A percentile compares a stretch with the other conserved stretches of the same genome.
These are phyloP conservation scores for Kazachstania psychrophila DNA, from an alignment of 805 yeast genomes.

Conservation along the genomic window DNA sequence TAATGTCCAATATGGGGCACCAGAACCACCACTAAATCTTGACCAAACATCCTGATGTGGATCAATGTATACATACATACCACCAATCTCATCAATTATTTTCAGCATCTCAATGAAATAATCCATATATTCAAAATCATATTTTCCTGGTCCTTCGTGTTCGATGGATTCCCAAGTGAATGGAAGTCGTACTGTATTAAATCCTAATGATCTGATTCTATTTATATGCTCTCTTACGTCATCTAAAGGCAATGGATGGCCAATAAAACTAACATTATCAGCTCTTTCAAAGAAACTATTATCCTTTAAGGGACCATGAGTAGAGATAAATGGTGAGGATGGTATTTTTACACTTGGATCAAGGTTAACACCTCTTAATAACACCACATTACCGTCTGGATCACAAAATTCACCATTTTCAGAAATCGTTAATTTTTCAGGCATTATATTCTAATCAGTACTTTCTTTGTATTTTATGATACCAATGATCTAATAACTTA, in stretches of 20 bases:
- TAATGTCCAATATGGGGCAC: conserved; percentile 90
- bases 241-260: conserved; percentile 67
- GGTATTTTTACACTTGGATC: conserved; percentile 74
- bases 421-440: conserved; percentile 31
- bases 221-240: conserved; percentile 63
- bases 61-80: conserved; percentile 70
- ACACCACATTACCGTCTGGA: conserved; percentile 46
- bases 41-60: conserved; percentile 96
- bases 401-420: conserved; percentile 50
- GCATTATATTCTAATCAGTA: conserved; percentile 7
- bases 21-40: conserved; percentile 79
- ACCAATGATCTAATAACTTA: neutral
- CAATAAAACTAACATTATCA: conserved; percentile 70
- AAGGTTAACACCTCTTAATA: conserved; percentile 70
- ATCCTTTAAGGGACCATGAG: conserved; percentile 28
- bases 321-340: conserved; percentile 38
- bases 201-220: conserved; percentile 73
- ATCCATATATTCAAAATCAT: conserved; percentile 68
- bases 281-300: conserved; percentile 54
- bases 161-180: conserved; percentile 91
- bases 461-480: neutral
- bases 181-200: conserved; percentile 64
- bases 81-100: conserved; percentile 53
- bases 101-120: conserved; percentile 56
- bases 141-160: conserved; percentile 75